Conservation (phyloP, 129 eudicot species). For the Artemisia argyi region DNA sequence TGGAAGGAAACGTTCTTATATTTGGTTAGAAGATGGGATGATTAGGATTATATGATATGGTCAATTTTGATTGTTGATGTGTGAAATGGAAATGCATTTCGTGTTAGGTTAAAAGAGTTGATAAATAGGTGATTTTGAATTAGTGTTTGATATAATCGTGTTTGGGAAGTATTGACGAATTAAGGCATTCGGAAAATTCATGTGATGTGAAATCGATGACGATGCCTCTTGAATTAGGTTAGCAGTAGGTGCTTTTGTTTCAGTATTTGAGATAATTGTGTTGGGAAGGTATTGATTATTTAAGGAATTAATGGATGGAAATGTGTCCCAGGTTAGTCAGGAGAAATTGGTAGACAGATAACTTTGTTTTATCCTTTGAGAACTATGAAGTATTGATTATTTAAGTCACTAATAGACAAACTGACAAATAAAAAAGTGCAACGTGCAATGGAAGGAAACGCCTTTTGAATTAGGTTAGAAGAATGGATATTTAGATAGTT, state of each 20-base stretch:
- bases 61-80: not conserved
- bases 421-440: not conserved
- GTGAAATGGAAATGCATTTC: not conserved
- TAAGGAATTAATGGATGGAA: not conserved
- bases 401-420: not conserved
- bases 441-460: not conserved
- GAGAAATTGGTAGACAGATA: not conserved
- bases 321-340: not conserved
- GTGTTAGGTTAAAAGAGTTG: not conserved
- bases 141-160: not conserved
- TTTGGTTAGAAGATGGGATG: too few species aligned
- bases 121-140: conserved; percentile 9
- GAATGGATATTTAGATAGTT: not conserved
- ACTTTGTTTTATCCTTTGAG: conserved; percentile 6
- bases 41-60: too few species aligned
- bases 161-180: not conserved
- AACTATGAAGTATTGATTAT: not conserved
- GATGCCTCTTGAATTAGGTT: not conserved
- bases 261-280: not conserved
- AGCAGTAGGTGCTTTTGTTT: not conserved
- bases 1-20: not conserved
- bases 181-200: not conserved
- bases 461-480: not conserved
- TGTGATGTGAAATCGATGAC: not conserved
- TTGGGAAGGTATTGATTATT: not conserved